Conservation (phyloP, 495 filamentous ascomycete genomes). For the Staphylotrichum longicolle region DNA sequence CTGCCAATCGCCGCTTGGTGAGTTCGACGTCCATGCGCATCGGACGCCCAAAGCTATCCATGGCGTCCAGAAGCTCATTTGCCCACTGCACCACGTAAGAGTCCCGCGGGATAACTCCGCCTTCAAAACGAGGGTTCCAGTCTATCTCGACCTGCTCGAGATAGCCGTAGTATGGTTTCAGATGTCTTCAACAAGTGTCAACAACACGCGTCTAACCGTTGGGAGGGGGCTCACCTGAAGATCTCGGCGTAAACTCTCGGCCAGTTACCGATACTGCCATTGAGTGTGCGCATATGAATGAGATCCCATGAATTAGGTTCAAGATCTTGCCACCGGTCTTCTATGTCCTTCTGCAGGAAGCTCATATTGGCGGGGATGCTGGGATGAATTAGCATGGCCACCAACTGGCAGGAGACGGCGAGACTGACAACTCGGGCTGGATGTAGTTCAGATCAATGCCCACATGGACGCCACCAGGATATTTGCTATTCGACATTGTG, state of each 20-base stretch:
- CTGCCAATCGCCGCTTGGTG: constrained; percentile 61
- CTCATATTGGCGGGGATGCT: constrained; percentile 70
- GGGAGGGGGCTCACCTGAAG: constrained; percentile 52
- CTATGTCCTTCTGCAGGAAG: constrained; percentile 74
- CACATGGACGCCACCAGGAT: constrained; percentile 19
- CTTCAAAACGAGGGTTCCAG: constrained; percentile 72
- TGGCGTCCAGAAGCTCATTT: constrained; percentile 66
- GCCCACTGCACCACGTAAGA: constrained; percentile 64
- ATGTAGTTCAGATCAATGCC: constrained; percentile 69
- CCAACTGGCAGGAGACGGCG: neutral
- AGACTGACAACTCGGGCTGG: constrained; percentile 66
- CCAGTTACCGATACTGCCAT: constrained; percentile 79
- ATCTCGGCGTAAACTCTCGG: constrained; percentile 67
- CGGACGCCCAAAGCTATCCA: constrained; percentile 60
- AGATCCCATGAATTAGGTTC: constrained; percentile 78
- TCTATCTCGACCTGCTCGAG: constrained; percentile 96
- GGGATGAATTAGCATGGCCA: constrained; percentile 9
- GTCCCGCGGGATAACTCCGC: constrained; percentile 52
- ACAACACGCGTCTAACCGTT: neutral
- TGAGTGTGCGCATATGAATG: constrained; percentile 79
- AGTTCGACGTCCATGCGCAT: constrained; percentile 61
- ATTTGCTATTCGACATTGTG: constrained; percentile 21
- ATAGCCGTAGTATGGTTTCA: constrained; percentile 72
- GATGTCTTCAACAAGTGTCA: constrained; percentile 52
- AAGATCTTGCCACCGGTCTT: constrained; percentile 70